Conservation (phyloP, 257 asterid genomes). For the Voacanga thouarsii region DNA sequence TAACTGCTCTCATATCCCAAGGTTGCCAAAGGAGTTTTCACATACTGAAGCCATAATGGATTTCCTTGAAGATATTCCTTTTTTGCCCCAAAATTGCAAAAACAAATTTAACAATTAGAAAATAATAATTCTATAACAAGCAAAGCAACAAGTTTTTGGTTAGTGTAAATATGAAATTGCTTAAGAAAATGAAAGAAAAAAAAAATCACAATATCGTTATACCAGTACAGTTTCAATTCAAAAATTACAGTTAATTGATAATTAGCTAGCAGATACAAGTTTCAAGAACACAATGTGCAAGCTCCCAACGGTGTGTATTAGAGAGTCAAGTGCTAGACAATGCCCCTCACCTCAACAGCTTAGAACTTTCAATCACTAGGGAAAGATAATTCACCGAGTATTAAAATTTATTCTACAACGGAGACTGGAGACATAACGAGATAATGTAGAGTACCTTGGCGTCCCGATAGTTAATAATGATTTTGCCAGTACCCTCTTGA, state of each 20-base stretch:
- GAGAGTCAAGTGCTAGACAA: not conserved
- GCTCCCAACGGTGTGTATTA: not conserved
- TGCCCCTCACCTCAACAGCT: not conserved
- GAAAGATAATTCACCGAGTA: not conserved
- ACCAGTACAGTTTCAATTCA: not conserved
- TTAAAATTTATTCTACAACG: not conserved
- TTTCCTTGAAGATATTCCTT: conserved; percentile 99
- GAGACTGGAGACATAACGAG: not conserved
- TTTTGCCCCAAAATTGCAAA: conserved; percentile 9
- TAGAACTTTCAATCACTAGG: not conserved
- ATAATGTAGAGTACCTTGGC: conserved; percentile 53
- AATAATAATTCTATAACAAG: not conserved
- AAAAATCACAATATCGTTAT: not conserved
- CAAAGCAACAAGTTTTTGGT: not conserved
- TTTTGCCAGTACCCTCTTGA: conserved; percentile 83
- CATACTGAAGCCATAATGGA: conserved; percentile 92
- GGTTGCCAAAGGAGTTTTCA: conserved; percentile 70
- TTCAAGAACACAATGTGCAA: not conserved
- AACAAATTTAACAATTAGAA: not conserved
- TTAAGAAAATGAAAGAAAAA: no score
- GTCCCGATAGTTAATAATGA: conserved; percentile 83
- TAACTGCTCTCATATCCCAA: conserved; percentile 87
- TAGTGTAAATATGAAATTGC: not conserved
- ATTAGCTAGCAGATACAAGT: not conserved
- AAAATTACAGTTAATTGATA: not conserved